Base-by-base conservation (phyloP, 306 rosid species). In the Mimosa pudica region DNA sequence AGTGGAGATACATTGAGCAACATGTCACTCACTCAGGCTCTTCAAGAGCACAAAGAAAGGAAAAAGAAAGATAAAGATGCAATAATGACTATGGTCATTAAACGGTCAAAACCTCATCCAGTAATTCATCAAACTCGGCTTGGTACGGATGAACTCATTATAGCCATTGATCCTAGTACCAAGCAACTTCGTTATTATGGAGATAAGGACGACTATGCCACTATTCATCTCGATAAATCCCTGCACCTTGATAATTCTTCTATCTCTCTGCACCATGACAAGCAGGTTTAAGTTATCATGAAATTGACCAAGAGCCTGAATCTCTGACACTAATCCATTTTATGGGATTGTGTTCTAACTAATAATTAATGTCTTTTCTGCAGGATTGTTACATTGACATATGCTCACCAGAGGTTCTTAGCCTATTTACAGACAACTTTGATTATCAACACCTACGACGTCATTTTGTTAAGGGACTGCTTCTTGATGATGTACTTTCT, bases 361-460 rank as follows among this genome's bases (percentile, higher is more conserved):
- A 71, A 38, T 67, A 24, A 74, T 54, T 20, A 14, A 62, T 78
- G 60, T 83, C 38, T 85, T 75, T 71, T 81, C 57, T 91, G 89
- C 89, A 96, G 99, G 99, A 96, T 89, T 96, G 99, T 85, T 88
- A 89, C 84, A 90, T 96, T 73, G 98, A 96, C 83, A 90, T 96
- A 73, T 96, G 99, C 82, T 90, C 98, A 36, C 96, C 92, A 7
- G 99, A 96, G 89, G 99, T 96, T 85, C 99, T 96, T 61, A 91
- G 94, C 87, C 90, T 93, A 77, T 96, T 96, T 80, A 93, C 97
- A 0, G 99, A 96, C 89, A 96, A 96, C 82, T 96, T 96, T 85
- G 99, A 96, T 85, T 96, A 93, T 83, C 99, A 96, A 87, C 99
- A 96, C 88, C 83, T 96, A 16, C 94, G 99, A 42, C 98, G 99